Base-by-base conservation (phyloP, 1,284 basidiomycete species). In the Bondarzewia mesenterica region DNA sequence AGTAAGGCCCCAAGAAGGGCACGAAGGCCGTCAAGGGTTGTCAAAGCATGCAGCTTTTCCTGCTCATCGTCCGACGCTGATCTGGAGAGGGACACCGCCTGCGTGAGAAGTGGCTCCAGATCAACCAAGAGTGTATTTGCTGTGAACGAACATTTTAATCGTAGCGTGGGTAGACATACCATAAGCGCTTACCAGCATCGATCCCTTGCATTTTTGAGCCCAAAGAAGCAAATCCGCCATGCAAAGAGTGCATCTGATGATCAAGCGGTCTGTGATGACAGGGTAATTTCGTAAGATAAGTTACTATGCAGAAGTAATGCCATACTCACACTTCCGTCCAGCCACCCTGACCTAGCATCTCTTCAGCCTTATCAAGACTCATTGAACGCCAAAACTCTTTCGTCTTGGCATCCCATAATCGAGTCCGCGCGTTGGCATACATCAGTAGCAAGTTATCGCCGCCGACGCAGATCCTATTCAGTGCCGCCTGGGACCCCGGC, bases 321-420 rank as follows among this genome's bases (percentile, higher is more conserved):
- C 16, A 16, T 5, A 61, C 80, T 55, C 57, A 88, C 89, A 87
- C 63, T 49, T 82, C 74, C 14, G 66, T 66, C 93, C 91, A 95
- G 1, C 74, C 76, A 1, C 82, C 82, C 52, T 85, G 75, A 1
- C 63, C 64, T 3, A 95, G 59, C 51, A 93, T 71, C 45, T 91
- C 89, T 45, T 81, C 75, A 0, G 85, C 89, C 58, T 89, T 92
- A 38, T 86, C 85, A 2, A 74, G 60, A 3, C 74, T 77, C 70
- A 91, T 89, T 0, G 91, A 89, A 36, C 93, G 72, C 70, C 92
- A 79, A 57, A 98, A 86, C 60, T 96, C 93, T 46, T 79, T 77
- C 0, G 84, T 86, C 50, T 81, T 78, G n/a, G 87, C 69, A 60
- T 96, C 89, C 93, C 95, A 99, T 1, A 94, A 67, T 25, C 95